Evolutionary conservation across 345 rosid species (phyloP).

Genomic region (Microthlaspi erraticum): DNA sequence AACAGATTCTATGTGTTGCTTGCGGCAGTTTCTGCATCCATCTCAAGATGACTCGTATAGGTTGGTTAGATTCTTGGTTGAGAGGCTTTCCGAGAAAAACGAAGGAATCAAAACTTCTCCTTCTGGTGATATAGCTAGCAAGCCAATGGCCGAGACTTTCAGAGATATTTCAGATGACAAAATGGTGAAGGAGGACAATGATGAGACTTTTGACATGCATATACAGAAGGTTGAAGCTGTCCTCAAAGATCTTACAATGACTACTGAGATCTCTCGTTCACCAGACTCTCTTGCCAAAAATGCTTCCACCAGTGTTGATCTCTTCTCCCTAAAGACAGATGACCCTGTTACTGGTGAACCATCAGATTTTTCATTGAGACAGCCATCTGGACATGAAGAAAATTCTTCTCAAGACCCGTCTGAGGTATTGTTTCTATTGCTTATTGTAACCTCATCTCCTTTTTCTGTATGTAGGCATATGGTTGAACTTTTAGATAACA

Average conservation of each 20-base stretch:
- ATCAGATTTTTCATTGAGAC: conserved; percentile 25
- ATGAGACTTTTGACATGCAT: conserved; percentile 52
- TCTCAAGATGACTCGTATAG: conserved; percentile 68
- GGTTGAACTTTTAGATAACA: conserved; percentile 5
- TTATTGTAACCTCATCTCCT: conserved; percentile 7
- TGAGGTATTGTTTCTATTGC: conserved; percentile 57
- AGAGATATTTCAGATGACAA: conserved; percentile 27
- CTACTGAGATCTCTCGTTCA: conserved; percentile 42
- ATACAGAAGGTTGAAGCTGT: conserved; percentile 51
- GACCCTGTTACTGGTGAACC: conserved; percentile 30
- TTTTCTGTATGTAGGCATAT: neutral
- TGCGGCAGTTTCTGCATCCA: conserved; percentile 86
- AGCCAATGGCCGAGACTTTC: conserved; percentile 35
- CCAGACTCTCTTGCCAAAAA: conserved; percentile 32
- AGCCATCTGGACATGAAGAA: conserved; percentile 22
- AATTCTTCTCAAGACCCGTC: conserved; percentile 33
- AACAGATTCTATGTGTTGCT: conserved; percentile 71
- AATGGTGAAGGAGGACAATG: conserved; percentile 35
- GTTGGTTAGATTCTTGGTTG: conserved; percentile 74
- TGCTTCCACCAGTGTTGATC: conserved; percentile 26
- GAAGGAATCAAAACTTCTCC: conserved; percentile 42
- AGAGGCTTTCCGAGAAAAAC: conserved; percentile 59
- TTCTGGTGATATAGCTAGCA: conserved; percentile 35
- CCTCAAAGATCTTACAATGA: conserved; percentile 52
- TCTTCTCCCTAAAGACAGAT: conserved; percentile 29